phyloP scores from a whole-genome alignment of 2,329 filamentous ascomycete species.

The Juglanconis juglandina region DNA sequence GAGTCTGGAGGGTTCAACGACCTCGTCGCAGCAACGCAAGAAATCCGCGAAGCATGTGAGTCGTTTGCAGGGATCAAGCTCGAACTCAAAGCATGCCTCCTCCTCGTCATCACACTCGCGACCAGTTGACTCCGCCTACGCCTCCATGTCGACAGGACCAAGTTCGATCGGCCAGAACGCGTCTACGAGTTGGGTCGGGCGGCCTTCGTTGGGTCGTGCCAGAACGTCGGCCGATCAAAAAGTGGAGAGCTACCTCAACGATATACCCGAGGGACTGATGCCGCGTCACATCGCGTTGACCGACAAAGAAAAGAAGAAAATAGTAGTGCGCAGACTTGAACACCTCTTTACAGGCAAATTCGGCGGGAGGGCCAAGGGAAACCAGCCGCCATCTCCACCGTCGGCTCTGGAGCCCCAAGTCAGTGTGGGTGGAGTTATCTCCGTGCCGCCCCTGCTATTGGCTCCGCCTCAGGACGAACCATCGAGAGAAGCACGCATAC shows the following conservation, averaged over 20 bases:
- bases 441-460: conserved; percentile 10
- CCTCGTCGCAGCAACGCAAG: conserved; percentile 40
- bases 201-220: conserved; percentile 34
- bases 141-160: conserved; percentile 59
- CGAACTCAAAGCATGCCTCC: conserved; percentile 50
- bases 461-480: conserved; percentile 29
- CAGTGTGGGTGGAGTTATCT: conserved; percentile 10
- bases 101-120: conserved; percentile 51
- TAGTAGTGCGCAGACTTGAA: conserved; percentile 73
- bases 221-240: conserved; percentile 51
- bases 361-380: conserved; percentile 29
- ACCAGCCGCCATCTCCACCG: conserved; percentile 28
- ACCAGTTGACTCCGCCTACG: conserved; percentile 62
- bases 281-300: conserved; percentile 61
- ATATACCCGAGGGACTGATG: conserved; percentile 68
- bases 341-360: conserved; percentile 77
- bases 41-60: conserved; percentile 38
- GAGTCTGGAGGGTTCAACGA: conserved; percentile 51
- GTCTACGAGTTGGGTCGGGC: conserved; percentile 36
- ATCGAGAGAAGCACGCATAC: conserved; percentile 48
- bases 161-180: conserved; percentile 33
- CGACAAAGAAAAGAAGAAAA: conserved; percentile 70
- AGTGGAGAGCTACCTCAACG: conserved; percentile 66
- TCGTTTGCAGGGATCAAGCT: conserved; percentile 40
- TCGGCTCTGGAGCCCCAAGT: conserved; percentile 3